A percentile compares a stretch with the other conserved stretches of the same genome.
These are phyloP conservation scores for Yamadazyma laniorum DNA, from an alignment of 805 yeast genomes.

Conservation along the genomic window DNA sequence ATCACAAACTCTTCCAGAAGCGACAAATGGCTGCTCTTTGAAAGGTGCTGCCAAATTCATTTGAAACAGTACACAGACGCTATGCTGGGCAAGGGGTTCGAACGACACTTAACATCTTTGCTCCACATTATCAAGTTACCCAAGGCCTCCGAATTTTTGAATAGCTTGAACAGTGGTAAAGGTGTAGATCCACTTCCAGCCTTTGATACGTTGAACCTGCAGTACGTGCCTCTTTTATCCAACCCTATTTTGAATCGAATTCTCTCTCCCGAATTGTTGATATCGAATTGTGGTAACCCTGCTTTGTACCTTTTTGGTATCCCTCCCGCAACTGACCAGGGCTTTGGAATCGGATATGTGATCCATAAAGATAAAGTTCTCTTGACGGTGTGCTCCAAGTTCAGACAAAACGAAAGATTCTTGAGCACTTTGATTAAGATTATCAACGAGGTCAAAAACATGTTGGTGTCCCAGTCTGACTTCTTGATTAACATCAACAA, in stretches of 20 bases:
- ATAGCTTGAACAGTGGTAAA: slow-evolving; percentile 38
- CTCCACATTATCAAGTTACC: slow-evolving; percentile 53
- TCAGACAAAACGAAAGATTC: slow-evolving; percentile 81
- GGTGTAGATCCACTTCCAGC: slow-evolving; percentile 33
- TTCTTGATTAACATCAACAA: slow-evolving; percentile 25
- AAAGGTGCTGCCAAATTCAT: slow-evolving; percentile 53
- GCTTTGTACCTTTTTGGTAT: slow-evolving; percentile 84
- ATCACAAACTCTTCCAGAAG: slow-evolving; percentile 51
- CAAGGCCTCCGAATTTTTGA: slow-evolving; percentile 33
- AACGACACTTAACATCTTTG: slow-evolving; percentile 67
- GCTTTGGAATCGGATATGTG: slow-evolving; percentile 91
- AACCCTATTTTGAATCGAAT: slow-evolving; percentile 34
- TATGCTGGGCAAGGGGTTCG: slow-evolving; percentile 65
- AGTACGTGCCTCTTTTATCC: slow-evolving; percentile 31
- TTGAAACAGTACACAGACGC: slow-evolving; percentile 48
- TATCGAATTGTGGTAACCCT: slow-evolving; percentile 91
- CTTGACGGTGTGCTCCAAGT: slow-evolving; percentile 82
- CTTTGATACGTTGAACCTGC: slow-evolving; percentile 12
- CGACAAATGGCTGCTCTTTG: slow-evolving; percentile 51
- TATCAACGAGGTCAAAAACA: slow-evolving; percentile 55
- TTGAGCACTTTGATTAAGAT: slow-evolving; percentile 65
- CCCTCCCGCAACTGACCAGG: slow-evolving; percentile 87
- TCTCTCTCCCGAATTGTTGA: slow-evolving; percentile 41
- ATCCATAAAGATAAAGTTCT: slow-evolving; percentile 77
- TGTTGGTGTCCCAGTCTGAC: slow-evolving; percentile 39